Conservation (phyloP, 495 filamentous ascomycete species). For the Talaromyces nanjingensis region DNA sequence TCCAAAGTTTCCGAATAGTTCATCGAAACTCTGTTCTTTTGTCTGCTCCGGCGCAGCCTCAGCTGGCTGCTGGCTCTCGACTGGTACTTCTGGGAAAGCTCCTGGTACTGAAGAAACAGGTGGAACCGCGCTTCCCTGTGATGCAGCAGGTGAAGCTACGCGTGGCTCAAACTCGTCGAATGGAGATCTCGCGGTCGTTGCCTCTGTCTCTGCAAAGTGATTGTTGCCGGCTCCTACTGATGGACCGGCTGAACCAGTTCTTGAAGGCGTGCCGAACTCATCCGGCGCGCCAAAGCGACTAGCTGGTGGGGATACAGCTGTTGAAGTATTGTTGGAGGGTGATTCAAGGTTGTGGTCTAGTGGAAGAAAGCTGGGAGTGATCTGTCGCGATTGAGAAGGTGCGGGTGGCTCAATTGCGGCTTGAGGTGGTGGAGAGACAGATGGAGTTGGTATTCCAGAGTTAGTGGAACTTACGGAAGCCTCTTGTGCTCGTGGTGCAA, state of each 20-base stretch:
- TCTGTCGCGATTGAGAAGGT: slow-evolving; percentile 61
- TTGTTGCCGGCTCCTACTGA: neutral
- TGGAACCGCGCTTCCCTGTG: slow-evolving; percentile 7
- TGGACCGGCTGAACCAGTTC: slow-evolving; percentile 28
- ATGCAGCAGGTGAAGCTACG: slow-evolving; percentile 11
- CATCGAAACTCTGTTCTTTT: slow-evolving; percentile 39
- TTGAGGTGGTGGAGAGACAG: slow-evolving; percentile 54
- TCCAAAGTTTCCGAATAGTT: slow-evolving; percentile 49
- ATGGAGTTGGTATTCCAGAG: slow-evolving; percentile 49
- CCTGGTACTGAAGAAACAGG: neutral
- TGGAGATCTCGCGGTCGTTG: slow-evolving; percentile 24
- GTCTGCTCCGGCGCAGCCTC: slow-evolving; percentile 16
- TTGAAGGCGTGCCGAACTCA: slow-evolving; percentile 54
- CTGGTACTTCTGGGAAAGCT: neutral
- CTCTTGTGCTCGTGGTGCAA: slow-evolving; percentile 19
- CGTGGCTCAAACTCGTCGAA: slow-evolving; percentile 35
- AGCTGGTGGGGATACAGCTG: slow-evolving; percentile 72
- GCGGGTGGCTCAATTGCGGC: slow-evolving; percentile 49
- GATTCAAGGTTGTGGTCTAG: slow-evolving; percentile 49
- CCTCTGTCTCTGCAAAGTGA: slow-evolving; percentile 13
- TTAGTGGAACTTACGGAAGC: slow-evolving; percentile 29
- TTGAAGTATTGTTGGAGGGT: slow-evolving; percentile 69
- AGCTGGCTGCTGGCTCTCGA: slow-evolving; percentile 7
- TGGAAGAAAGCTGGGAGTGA: slow-evolving; percentile 64
- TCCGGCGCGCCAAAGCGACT: slow-evolving; percentile 57